These are phyloP conservation scores for Neurospora discreta DNA, from an alignment of 495 filamentous ascomycete species.

Conservation along the genomic window DNA sequence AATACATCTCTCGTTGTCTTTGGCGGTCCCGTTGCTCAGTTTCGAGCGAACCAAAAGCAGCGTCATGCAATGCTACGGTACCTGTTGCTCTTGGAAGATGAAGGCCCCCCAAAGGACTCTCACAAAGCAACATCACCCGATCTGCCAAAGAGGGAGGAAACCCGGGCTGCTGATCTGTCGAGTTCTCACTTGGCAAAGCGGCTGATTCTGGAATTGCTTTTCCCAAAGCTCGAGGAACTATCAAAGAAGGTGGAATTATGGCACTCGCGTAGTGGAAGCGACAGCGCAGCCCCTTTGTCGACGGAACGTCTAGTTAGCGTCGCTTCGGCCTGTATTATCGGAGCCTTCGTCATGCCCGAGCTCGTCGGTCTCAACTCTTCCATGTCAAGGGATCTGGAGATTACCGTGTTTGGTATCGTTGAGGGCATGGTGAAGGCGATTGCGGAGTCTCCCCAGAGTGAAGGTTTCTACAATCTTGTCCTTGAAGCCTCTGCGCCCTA, in stretches of 20 bases:
- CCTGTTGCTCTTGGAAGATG: constrained; percentile 27
- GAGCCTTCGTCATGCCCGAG: constrained; percentile 31
- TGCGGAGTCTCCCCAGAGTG: constrained; percentile 21
- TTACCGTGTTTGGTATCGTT: constrained; percentile 19
- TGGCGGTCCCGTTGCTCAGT: constrained; percentile 26
- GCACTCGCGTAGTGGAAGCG: constrained; percentile 28
- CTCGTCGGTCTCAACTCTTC: constrained; percentile 27
- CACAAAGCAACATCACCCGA: not conserved
- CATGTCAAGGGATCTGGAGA: constrained; percentile 31
- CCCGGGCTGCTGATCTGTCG: constrained; percentile 19
- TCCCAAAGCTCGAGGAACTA: constrained; percentile 35
- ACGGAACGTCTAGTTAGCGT: constrained; percentile 35
- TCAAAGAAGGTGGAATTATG: constrained; percentile 28
- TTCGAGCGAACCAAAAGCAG: constrained; percentile 18
- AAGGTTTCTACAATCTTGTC: constrained; percentile 25
- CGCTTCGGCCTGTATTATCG: constrained; percentile 32
- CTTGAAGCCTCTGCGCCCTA: constrained; percentile 24
- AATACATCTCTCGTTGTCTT: constrained; percentile 20
- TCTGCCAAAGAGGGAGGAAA: not conserved
- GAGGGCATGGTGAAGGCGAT: constrained; percentile 24
- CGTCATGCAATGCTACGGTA: constrained; percentile 24
- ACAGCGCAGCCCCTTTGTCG: constrained; percentile 29
- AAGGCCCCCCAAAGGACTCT: not conserved
- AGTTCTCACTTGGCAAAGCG: constrained; percentile 33
- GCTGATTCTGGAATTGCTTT: constrained; percentile 37